These are phyloP conservation scores for Trichoderma cornu-damae DNA, from an alignment of 2,329 filamentous ascomycete genomes.

Conservation along the genomic window DNA sequence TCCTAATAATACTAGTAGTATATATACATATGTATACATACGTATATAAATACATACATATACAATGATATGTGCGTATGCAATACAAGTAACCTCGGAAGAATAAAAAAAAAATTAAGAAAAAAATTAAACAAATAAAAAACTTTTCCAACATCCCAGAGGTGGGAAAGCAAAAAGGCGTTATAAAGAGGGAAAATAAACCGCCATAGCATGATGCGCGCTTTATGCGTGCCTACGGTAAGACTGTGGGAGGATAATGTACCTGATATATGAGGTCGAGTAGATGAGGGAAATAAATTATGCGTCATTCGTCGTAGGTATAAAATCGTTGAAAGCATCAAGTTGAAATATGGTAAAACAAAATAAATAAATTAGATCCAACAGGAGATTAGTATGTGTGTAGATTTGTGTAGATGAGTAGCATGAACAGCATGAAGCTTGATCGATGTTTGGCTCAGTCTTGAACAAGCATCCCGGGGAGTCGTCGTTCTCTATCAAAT, in stretches of 20 bases:
- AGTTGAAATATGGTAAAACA: too few species aligned
- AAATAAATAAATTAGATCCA: too few species aligned
- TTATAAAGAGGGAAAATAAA: neutral
- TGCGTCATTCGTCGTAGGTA: slow-evolving; percentile 9
- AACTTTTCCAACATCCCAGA: neutral
- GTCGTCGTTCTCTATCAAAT: neutral
- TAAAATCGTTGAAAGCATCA: slow-evolving; percentile 8
- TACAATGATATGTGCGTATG: slow-evolving; percentile 2
- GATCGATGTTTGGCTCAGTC: neutral
- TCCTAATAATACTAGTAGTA: neutral
- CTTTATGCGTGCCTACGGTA: neutral
- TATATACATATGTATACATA: neutral
- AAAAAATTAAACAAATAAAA: too few species aligned
- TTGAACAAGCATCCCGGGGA: neutral
- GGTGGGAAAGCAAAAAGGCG: too few species aligned
- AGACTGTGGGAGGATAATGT: neutral
- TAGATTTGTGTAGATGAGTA: neutral
- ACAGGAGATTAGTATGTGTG: too few species aligned
- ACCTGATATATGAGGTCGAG: neutral
- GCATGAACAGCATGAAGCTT: neutral
- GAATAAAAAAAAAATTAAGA: neutral
- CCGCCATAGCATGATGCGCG: neutral
- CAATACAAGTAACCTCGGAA: neutral
- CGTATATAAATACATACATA: neutral
- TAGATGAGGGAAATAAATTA: neutral